Evolutionary conservation across 805 yeast species (phyloP).

Genomic region (Teunomyces kruisii): DNA sequence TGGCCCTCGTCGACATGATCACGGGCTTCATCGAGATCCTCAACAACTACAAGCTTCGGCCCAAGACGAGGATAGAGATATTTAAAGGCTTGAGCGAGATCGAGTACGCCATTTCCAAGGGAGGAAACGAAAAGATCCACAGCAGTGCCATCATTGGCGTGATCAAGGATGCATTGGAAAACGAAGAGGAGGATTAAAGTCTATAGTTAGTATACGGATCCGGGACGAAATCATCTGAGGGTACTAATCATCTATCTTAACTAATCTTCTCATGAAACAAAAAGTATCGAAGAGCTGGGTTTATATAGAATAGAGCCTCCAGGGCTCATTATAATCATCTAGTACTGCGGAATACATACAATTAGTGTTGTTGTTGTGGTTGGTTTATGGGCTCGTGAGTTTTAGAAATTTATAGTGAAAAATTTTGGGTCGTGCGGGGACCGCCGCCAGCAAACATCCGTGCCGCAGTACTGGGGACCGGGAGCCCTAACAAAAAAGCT

Average conservation of each 20-base stretch:
- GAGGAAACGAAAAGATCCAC: slow-evolving; percentile 90
- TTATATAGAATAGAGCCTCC: slow-evolving; percentile 22
- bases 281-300: slow-evolving; percentile 27
- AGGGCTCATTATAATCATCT: slow-evolving; percentile 24
- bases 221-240: too few relatives aligned
- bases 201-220: background rate
- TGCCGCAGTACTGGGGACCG: background rate
- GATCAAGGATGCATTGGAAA: slow-evolving; percentile 65
- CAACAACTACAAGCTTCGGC: slow-evolving; percentile 63
- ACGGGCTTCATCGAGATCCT: slow-evolving; percentile 73
- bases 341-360: slow-evolving; percentile 2
- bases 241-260: slow-evolving; percentile 18
- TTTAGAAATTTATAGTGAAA: background rate
- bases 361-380: background rate
- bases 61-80: slow-evolving; percentile 60
- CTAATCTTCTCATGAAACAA: slow-evolving; percentile 24
- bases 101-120: slow-evolving; percentile 87
- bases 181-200: slow-evolving; percentile 7
- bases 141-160: slow-evolving; percentile 88
- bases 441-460: background rate
- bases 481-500: too few relatives aligned
- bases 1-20: slow-evolving; percentile 85
- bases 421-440: background rate
- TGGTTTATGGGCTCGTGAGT: background rate
- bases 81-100: slow-evolving; percentile 77